Conservation (phyloP, 2,329 filamentous ascomycete genomes). For the Paecilomyces sp. region DNA sequence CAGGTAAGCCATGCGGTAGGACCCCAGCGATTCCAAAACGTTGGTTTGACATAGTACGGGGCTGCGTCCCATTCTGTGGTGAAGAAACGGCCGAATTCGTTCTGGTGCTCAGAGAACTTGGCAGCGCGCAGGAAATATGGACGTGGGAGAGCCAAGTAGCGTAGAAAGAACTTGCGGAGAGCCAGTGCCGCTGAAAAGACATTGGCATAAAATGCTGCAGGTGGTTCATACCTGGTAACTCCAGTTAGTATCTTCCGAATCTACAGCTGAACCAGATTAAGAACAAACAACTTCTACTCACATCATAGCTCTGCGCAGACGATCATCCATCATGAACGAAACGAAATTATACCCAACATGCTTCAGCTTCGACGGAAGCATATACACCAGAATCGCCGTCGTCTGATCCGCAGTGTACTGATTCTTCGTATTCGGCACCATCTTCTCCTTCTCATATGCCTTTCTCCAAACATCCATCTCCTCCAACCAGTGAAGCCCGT, state of each 20-base stretch:
- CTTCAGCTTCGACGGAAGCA: slow-evolving; percentile 42
- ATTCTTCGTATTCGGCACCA: slow-evolving; percentile 49
- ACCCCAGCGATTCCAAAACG: slow-evolving; percentile 57
- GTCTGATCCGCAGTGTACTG: slow-evolving; percentile 52
- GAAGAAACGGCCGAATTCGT: slow-evolving; percentile 49
- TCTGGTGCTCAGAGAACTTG: slow-evolving; percentile 39
- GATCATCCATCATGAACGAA: slow-evolving; percentile 56
- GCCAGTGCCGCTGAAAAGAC: slow-evolving; percentile 44
- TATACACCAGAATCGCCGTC: slow-evolving; percentile 53
- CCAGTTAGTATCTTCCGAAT: neutral
- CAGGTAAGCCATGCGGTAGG: slow-evolving; percentile 47
- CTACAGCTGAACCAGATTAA: neutral
- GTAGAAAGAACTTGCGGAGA: slow-evolving; percentile 49
- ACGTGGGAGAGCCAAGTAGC: slow-evolving; percentile 56
- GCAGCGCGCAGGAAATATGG: slow-evolving; percentile 30
- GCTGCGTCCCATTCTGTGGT: slow-evolving; percentile 50
- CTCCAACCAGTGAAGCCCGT: slow-evolving; percentile 48
- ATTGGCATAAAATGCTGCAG: slow-evolving; percentile 21
- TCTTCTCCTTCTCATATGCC: slow-evolving; percentile 52
- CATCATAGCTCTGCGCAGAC: slow-evolving; percentile 59
- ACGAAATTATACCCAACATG: slow-evolving; percentile 46
- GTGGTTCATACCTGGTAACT: slow-evolving; percentile 29
- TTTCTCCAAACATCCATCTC: slow-evolving; percentile 46
- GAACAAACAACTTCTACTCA: slow-evolving; percentile 26
- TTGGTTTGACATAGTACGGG: slow-evolving; percentile 59